A percentile compares a stretch with the other conserved stretches of the same genome.
Evolutionary conservation across 768 basidiomycete species (phyloP).

Genomic region (Macrolepiota dolichaula): DNA sequence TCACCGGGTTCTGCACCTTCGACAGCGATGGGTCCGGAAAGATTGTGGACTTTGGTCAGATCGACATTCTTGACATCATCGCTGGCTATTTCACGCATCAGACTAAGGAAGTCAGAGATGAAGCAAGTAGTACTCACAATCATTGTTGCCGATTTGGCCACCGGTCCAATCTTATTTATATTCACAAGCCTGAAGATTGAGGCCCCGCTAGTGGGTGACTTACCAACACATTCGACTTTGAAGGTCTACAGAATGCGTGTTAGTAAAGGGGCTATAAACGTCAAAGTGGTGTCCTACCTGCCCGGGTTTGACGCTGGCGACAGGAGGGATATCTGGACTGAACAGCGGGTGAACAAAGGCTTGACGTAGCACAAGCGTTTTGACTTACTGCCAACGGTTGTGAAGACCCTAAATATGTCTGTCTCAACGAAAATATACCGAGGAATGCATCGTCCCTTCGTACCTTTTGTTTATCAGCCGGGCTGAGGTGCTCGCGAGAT

Average conservation of each 20-base stretch:
- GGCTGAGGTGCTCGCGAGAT: slow-evolving; percentile 19
- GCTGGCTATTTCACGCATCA: slow-evolving; percentile 34
- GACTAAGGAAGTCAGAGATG: neutral
- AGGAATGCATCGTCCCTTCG: neutral
- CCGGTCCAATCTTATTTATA: slow-evolving; percentile 66
- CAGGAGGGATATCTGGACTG: slow-evolving; percentile 60
- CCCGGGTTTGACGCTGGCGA: slow-evolving; percentile 60
- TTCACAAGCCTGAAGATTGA: neutral
- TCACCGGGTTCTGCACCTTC: slow-evolving; percentile 79
- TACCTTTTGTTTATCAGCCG: slow-evolving; percentile 61
- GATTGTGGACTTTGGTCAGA: slow-evolving; percentile 63
- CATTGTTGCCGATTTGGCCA: slow-evolving; percentile 75
- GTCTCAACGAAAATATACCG: neutral
- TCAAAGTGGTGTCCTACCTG: slow-evolving; percentile 30
- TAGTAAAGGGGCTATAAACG: neutral
- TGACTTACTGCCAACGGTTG: slow-evolving; percentile 70
- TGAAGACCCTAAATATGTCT: slow-evolving; percentile 48
- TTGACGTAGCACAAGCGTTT: neutral
- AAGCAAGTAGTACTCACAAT: slow-evolving; percentile 39
- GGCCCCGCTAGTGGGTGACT: slow-evolving; percentile 12
- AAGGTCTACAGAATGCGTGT: slow-evolving; percentile 42
- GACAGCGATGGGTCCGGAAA: slow-evolving; percentile 73
- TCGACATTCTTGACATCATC: slow-evolving; percentile 70
- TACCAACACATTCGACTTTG: slow-evolving; percentile 68
- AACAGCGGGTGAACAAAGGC: neutral